phyloP scores from a whole-genome alignment of 1,284 basidiomycete species.

The Papiliotrema terrestris region DNA sequence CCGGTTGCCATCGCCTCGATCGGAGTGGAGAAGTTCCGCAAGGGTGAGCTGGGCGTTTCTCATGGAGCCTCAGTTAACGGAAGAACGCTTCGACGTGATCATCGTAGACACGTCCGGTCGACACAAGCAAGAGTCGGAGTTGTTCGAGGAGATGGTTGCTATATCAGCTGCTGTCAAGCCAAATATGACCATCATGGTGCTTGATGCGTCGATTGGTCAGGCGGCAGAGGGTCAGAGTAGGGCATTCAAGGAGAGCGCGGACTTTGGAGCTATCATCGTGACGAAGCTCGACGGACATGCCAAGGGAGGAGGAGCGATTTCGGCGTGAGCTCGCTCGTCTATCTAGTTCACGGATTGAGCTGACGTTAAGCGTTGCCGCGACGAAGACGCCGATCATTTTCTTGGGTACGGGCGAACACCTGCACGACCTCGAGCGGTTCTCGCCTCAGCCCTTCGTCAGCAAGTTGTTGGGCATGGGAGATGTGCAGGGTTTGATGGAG shows the following conservation, averaged over 20 bases:
- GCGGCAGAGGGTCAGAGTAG: constrained; percentile 93
- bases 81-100: constrained; percentile 93
- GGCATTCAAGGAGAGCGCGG: constrained; percentile 96
- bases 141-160: constrained; percentile 98
- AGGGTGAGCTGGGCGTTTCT: constrained; percentile 46
- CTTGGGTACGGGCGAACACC: constrained; percentile 94
- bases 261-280: constrained; percentile 98
- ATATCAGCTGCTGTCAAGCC: constrained; percentile 91
- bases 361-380: constrained; percentile 73
- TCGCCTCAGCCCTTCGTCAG: constrained; percentile 96
- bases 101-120: constrained; percentile 98
- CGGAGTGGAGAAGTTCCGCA: constrained; percentile 95
- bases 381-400: constrained; percentile 99
- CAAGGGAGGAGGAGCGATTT: constrained; percentile 98
- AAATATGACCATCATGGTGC: constrained; percentile 83
- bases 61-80: constrained; percentile 1
- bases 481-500: constrained; percentile 95
- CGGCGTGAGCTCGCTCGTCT: constrained; percentile 63
- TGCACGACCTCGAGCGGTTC: constrained; percentile 94
- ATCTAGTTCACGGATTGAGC: neutral
- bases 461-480: constrained; percentile 91
- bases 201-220: constrained; percentile 82
- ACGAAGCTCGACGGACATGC: constrained; percentile 99
- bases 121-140: constrained; percentile 94
- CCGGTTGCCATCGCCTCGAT: constrained; percentile 91